Percentiles rank a stretch among this genome's conserved stretches.
These are phyloP conservation scores for Penicillium thymicola DNA, from an alignment of 2,329 filamentous ascomycete genomes.

Conservation along the genomic window DNA sequence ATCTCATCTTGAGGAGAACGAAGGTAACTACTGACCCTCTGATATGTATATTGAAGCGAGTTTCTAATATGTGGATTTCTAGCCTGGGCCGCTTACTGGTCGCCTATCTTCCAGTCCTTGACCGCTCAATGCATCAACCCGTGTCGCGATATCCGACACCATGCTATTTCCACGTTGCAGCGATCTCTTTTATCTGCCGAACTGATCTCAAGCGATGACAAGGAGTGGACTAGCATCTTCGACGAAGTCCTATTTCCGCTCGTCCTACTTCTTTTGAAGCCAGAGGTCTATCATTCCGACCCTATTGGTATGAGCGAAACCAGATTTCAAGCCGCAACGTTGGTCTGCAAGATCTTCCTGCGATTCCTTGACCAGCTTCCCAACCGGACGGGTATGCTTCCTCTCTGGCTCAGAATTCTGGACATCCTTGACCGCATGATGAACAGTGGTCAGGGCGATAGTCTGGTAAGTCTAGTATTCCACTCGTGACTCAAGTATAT, in stretches of 20 bases:
- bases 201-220: conserved; percentile 75
- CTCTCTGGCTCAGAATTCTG: conserved; percentile 87
- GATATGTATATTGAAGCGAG: neutral
- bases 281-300: conserved; percentile 90
- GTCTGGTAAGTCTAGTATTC: conserved; percentile 59
- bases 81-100: conserved; percentile 98
- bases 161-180: conserved; percentile 83
- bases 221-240: conserved; percentile 95
- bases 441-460: conserved; percentile 91
- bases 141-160: conserved; percentile 85
- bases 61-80: conserved; percentile 9
- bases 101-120: conserved; percentile 85
- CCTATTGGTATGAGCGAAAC: conserved; percentile 94
- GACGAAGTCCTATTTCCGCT: conserved; percentile 89
- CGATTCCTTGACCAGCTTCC: conserved; percentile 85
- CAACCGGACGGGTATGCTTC: conserved; percentile 83
- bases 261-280: conserved; percentile 81
- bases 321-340: conserved; percentile 80
- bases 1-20: conserved; percentile 82
- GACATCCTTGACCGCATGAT: conserved; percentile 94
- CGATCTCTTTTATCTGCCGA: conserved; percentile 80
- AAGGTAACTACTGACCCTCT: conserved; percentile 54
- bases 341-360: conserved; percentile 92
- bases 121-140: conserved; percentile 91
- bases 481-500: conserved; percentile 4